Conservation (phyloP, 805 yeast genomes). For the Pichia eremophila region DNA sequence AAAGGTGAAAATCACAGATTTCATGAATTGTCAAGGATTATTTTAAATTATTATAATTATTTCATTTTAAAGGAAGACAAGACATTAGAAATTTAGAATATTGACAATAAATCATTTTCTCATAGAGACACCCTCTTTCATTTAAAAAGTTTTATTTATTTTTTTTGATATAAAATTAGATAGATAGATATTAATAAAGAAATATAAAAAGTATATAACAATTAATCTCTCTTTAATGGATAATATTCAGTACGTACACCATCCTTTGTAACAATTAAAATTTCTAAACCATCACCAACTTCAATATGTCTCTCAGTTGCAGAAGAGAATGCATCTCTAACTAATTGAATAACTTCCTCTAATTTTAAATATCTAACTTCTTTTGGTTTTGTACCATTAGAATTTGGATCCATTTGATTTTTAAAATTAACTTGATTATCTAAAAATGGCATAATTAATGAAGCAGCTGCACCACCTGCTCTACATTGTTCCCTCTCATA, state of each 20-base stretch:
- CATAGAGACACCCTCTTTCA: too few relatives aligned
- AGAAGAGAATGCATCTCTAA: conserved; percentile 87
- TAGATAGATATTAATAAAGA: too few relatives aligned
- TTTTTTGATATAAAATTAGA: too few relatives aligned
- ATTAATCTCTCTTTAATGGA: conserved; percentile 80
- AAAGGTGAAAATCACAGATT: too few relatives aligned
- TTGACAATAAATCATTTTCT: too few relatives aligned
- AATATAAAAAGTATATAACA: neutral
- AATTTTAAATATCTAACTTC: conserved; percentile 55
- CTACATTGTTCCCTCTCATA: conserved; percentile 96
- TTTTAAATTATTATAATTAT: too few relatives aligned
- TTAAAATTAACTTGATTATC: conserved; percentile 96
- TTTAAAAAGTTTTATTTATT: too few relatives aligned
- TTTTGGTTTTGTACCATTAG: conserved; percentile 57
- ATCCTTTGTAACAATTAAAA: conserved; percentile 83
- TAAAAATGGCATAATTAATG: conserved; percentile 92
- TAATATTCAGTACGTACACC: conserved; percentile 78
- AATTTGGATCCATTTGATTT: conserved; percentile 79
- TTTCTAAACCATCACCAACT: conserved; percentile 94
- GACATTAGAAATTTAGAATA: too few relatives aligned
- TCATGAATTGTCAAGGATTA: too few relatives aligned
- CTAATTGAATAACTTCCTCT: conserved; percentile 81
- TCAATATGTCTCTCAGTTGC: conserved; percentile 98
- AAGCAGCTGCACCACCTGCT: conserved; percentile 97
- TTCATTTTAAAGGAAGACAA: too few relatives aligned